phyloP scores from a whole-genome alignment of 2,329 filamentous ascomycete species.

The Tolypocladium ovalisporum region DNA sequence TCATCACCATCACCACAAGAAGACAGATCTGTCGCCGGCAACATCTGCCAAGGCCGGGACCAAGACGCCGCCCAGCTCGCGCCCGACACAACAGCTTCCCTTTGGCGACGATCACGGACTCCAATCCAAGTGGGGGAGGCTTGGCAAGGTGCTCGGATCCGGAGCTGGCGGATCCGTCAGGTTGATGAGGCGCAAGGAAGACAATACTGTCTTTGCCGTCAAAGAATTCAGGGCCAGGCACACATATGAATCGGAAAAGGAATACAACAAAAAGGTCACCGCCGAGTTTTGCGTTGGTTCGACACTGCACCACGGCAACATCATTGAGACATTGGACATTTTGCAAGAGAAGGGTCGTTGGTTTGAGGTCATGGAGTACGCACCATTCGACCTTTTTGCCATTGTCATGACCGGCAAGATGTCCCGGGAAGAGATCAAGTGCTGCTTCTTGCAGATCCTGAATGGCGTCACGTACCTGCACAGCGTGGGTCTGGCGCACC shows the following conservation, averaged over 20 bases:
- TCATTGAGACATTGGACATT: slow-evolving; percentile 96
- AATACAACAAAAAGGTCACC: slow-evolving; percentile 96
- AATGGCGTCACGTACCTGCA: slow-evolving; percentile 92
- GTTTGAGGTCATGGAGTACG: slow-evolving; percentile 99
- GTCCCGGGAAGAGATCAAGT: slow-evolving; percentile 81
- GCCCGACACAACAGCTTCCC: slow-evolving; percentile 55
- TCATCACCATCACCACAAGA: slow-evolving; percentile 58
- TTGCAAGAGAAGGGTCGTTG: slow-evolving; percentile 88
- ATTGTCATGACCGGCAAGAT: slow-evolving; percentile 99
- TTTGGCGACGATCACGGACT: slow-evolving; percentile 92
- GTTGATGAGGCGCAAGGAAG: slow-evolving; percentile 85
- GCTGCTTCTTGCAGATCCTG: slow-evolving; percentile 86
- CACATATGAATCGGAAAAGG: slow-evolving; percentile 84
- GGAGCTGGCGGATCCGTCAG: slow-evolving; percentile 91
- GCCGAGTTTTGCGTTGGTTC: slow-evolving; percentile 98
- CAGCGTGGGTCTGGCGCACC: slow-evolving; percentile 86
- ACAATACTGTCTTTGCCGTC: slow-evolving; percentile 89
- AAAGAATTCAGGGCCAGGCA: slow-evolving; percentile 93
- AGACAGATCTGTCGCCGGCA: slow-evolving; percentile 54
- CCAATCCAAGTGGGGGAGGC: slow-evolving; percentile 86
- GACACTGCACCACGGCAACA: slow-evolving; percentile 92
- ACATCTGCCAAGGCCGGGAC: slow-evolving; percentile 39
- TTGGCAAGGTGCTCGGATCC: slow-evolving; percentile 86
- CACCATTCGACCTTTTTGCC: slow-evolving; percentile 89
- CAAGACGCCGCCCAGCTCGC: slow-evolving; percentile 35